A percentile compares a stretch with the other conserved stretches of the same genome.
Evolutionary conservation across 495 filamentous ascomycete species (phyloP).

Genomic region (Chaetomium cochliodes): DNA sequence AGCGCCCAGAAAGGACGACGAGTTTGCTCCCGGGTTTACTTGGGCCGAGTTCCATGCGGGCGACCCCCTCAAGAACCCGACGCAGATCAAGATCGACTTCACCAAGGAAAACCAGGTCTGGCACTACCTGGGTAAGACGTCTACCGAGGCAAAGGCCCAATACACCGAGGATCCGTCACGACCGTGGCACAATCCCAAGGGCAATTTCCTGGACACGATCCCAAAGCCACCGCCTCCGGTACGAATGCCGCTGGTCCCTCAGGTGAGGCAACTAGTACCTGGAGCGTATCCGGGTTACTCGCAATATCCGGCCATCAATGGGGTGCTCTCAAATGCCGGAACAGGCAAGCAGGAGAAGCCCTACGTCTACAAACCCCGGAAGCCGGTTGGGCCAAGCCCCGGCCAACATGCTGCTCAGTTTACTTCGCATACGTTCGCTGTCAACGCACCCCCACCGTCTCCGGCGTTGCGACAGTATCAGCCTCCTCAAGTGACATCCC

Average conservation of each 20-base stretch:
- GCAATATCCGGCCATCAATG: slow-evolving; percentile 5
- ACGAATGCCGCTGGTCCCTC: slow-evolving; percentile 29
- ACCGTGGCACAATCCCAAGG: slow-evolving; percentile 53
- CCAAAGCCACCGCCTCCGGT: slow-evolving; percentile 47
- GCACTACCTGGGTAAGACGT: slow-evolving; percentile 83
- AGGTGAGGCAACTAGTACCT: slow-evolving; percentile 22
- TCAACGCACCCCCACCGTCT: slow-evolving; percentile 27
- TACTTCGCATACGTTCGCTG: slow-evolving; percentile 43
- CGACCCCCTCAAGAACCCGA: slow-evolving; percentile 43
- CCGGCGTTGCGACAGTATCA: slow-evolving; percentile 24
- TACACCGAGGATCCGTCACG: slow-evolving; percentile 79
- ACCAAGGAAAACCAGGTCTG: slow-evolving; percentile 71
- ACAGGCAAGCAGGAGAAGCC: slow-evolving; percentile 43
- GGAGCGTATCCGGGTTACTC: slow-evolving; percentile 20
- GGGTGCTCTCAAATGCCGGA: slow-evolving; percentile 3
- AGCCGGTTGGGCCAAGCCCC: slow-evolving; percentile 35
- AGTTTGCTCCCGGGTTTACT: slow-evolving; percentile 63
- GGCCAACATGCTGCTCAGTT: slow-evolving; percentile 32
- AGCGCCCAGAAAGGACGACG: slow-evolving; percentile 64
- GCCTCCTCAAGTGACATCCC: slow-evolving; percentile 16
- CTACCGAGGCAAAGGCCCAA: slow-evolving; percentile 88
- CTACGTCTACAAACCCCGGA: slow-evolving; percentile 57
- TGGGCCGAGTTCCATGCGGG: slow-evolving; percentile 82
- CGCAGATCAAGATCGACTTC: slow-evolving; percentile 62
- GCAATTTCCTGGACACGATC: slow-evolving; percentile 62